These are phyloP conservation scores for Urtica urens DNA, from an alignment of 306 rosid genomes.

Conservation along the genomic window DNA sequence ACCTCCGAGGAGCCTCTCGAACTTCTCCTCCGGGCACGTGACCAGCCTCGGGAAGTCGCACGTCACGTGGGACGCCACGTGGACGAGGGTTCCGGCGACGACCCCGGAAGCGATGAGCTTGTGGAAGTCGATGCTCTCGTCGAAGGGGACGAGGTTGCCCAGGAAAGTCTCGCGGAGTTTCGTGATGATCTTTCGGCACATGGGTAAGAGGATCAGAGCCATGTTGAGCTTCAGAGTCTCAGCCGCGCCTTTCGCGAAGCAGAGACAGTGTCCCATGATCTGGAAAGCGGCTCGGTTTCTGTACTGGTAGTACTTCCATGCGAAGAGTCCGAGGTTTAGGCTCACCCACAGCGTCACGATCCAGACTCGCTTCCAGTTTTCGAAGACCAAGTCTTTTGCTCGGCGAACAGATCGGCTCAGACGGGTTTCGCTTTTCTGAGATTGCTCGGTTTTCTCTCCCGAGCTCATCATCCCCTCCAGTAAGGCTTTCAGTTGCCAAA, in stretches of 20 bases:
- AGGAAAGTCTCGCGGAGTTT: constrained; percentile 51
- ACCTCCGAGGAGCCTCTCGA: constrained; percentile 37
- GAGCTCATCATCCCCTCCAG: constrained; percentile 44
- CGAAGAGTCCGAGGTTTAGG: constrained; percentile 39
- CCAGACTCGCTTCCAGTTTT: constrained; percentile 80
- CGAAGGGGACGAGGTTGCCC: constrained; percentile 57
- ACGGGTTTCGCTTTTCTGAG: constrained; percentile 59
- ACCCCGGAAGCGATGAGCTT: constrained; percentile 50
- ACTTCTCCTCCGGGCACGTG: constrained; percentile 28
- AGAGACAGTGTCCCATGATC: constrained; percentile 75
- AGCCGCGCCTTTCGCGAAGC: constrained; percentile 86
- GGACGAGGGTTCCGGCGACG: constrained; percentile 40
- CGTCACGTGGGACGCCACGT: constrained; percentile 36
- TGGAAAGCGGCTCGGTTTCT: constrained; percentile 26
- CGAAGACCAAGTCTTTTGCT: constrained; percentile 23
- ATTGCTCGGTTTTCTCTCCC: constrained; percentile 26
- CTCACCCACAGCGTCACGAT: constrained; percentile 39
- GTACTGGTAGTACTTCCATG: constrained; percentile 62
- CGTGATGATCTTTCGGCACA: constrained; percentile 80
- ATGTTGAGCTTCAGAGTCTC: constrained; percentile 90
- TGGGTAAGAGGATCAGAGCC: constrained; percentile 77
- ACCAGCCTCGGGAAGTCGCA: constrained; percentile 73
- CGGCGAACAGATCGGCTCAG: constrained; percentile 18
- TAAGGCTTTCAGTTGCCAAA: constrained; percentile 75
- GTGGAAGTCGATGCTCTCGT: constrained; percentile 81